Evolutionary conservation across 2,329 filamentous ascomycete genomes (phyloP), one percentile per base, ranked within the genome.

Genomic region (Colletotrichum higginsianum): DNA sequence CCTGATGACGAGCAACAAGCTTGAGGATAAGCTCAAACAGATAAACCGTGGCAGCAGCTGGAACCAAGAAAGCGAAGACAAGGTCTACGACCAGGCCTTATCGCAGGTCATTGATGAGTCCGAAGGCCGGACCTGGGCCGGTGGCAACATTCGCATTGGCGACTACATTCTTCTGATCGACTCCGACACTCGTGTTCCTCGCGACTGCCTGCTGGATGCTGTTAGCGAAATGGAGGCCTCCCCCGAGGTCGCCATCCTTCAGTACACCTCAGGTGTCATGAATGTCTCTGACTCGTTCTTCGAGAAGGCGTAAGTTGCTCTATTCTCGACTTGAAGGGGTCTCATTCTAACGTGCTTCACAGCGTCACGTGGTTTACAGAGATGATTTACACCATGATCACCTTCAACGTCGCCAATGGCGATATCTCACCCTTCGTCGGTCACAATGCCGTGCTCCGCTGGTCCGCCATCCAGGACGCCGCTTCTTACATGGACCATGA

Each of bases 401-500:
- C 88, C 35, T 94, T 91, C 77, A 89, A 90, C 23, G 91, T 94
- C 38, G 88, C 90, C 8, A 91, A 89, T 61, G 93, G 93, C 5
- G 93, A 95, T 64, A 88, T 92, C 8, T 90, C 92, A 0, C 92
- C 92, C 0, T 94, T 94, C 75, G 93, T 94, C 73, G 93, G 93
- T 0, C 93, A 94, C 83, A 94, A 94, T 77, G 92, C 93, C 1
- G 89, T 94, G 71, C 84, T 94, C 16, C 87, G 93, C 26, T 94
- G 93, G 93, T 52, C 62, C 61, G 81, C 82, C 23, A 68, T 84
- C 18, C 82, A 84, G 67, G 79, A 82, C 38, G 80, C 81, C 7
- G 78, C 78, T 3, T 69, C 75, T 9, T 76, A 76, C 55, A 60
- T 76, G 21, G 80, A 83, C 61, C 87, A 88, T 46, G 84, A 89